These are phyloP conservation scores for Wickerhamiella vanderwaltii DNA, from an alignment of 805 yeast species.

Conservation along the genomic window DNA sequence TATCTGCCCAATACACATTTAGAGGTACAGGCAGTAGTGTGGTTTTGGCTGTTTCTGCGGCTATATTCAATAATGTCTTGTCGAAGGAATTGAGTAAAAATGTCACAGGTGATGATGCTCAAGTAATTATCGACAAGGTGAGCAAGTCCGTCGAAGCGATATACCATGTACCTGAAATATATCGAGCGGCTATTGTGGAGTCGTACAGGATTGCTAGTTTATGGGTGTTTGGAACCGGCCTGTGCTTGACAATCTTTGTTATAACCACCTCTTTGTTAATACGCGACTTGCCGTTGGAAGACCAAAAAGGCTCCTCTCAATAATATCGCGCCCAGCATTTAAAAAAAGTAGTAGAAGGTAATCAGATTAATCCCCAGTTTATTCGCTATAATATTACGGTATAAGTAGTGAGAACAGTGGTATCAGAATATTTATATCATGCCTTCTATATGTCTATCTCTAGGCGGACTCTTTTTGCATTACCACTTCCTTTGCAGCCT, in stretches of 20 bases:
- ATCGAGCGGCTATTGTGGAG: constrained; percentile 31
- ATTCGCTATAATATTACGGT: too few species aligned
- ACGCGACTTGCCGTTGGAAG: too few species aligned
- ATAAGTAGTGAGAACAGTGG: too few species aligned
- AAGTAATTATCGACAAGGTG: constrained; percentile 30
- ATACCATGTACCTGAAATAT: constrained; percentile 35
- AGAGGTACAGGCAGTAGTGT: constrained; percentile 78
- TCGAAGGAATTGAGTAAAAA: constrained; percentile 22
- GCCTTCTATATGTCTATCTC: too few species aligned
- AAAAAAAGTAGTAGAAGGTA: too few species aligned
- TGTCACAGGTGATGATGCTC: constrained; percentile 37
- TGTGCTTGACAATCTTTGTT: too few species aligned
- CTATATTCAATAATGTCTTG: constrained; percentile 47
- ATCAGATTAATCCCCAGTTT: too few species aligned
- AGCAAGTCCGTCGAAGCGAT: constrained; percentile 41
- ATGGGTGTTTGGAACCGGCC: background rate
- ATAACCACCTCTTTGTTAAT: too few species aligned
- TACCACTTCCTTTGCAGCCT: constrained; percentile 34
- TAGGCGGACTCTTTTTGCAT: too few species aligned
- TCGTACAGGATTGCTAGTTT: constrained; percentile 31
- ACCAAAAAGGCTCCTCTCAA: too few species aligned
- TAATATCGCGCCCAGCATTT: too few species aligned
- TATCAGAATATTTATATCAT: too few species aligned
- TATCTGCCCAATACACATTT: constrained; percentile 82
- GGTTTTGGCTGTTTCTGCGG: constrained; percentile 63